A percentile compares a stretch with the other conserved stretches of the same genome.
Evolutionary conservation across 2,329 filamentous ascomycete genomes (phyloP).

Genomic region (Cercospora beticola): DNA sequence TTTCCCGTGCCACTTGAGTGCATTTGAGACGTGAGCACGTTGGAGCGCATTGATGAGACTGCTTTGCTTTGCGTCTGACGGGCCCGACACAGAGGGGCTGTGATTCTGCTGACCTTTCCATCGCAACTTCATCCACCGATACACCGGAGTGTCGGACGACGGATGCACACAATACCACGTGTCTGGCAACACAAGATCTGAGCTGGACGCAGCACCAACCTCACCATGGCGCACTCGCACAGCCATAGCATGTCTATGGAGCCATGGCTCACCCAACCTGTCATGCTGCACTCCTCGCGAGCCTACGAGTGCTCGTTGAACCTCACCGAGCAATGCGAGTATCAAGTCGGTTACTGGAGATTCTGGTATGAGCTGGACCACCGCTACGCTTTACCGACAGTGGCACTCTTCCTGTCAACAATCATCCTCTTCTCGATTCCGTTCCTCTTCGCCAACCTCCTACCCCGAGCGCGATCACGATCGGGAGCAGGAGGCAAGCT

Average conservation of each 20-base stretch:
- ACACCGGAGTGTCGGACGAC: neutral
- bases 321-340: conserved; percentile 49
- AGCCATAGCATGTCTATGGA: conserved; percentile 18
- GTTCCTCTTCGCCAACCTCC: conserved; percentile 34
- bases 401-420: conserved; percentile 54
- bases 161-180: neutral
- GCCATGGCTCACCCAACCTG: conserved; percentile 45
- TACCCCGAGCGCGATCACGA: neutral
- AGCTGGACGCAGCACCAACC: neutral
- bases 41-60: neutral
- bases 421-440: conserved; percentile 52
- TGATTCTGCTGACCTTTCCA: neutral
- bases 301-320: conserved; percentile 32
- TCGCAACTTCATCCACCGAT: neutral
- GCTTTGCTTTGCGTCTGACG: neutral
- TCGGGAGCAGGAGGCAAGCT: conserved; percentile 25
- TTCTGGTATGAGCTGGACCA: conserved; percentile 58
- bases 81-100: neutral
- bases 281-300: conserved; percentile 44
- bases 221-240: conserved; percentile 4
- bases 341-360: conserved; percentile 49
- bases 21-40: conserved; percentile 8
- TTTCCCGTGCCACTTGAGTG: conserved; percentile 7
- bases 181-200: neutral
- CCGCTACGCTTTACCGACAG: conserved; percentile 53